A percentile compares a stretch with the other conserved stretches of the same genome.
phyloP scores from a whole-genome alignment of 73 alveolate species.

The Paramecium sonneborni region DNA sequence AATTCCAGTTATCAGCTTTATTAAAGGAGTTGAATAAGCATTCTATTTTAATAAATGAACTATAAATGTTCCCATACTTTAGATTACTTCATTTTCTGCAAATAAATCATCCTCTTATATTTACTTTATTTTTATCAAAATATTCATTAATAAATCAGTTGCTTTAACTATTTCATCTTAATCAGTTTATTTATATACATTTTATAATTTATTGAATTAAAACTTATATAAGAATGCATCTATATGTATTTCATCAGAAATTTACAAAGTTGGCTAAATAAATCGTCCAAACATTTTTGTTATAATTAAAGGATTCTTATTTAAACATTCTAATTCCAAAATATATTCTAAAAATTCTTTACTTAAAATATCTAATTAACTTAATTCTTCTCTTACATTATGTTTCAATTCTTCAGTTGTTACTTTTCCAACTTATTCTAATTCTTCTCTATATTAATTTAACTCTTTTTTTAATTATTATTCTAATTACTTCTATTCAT shows the following conservation, averaged over 20 bases:
- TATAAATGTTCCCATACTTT: slow-evolving; percentile 27
- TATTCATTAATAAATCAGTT: background rate
- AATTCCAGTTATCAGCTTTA: slow-evolving; percentile 53
- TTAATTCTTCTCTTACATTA: slow-evolving; percentile 5
- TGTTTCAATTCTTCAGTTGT: slow-evolving; percentile 6
- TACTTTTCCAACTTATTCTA: background rate
- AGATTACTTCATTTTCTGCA: slow-evolving; percentile 38
- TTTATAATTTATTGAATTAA: background rate
- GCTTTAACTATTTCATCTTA: background rate
- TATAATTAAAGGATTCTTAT: background rate
- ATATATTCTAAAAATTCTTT: slow-evolving; percentile 15
- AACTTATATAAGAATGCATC: background rate
- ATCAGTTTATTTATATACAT: slow-evolving; percentile 25
- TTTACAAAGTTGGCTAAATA: background rate
- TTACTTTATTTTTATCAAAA: background rate
- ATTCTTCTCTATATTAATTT: slow-evolving; percentile 48
- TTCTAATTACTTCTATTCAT: slow-evolving; percentile 50
- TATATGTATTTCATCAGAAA: background rate
- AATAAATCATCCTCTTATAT: slow-evolving; percentile 50
- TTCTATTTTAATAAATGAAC: slow-evolving; percentile 20
- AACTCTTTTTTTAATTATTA: slow-evolving; percentile 29
- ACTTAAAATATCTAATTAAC: slow-evolving; percentile 8
- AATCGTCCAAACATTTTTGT: slow-evolving; percentile 12
- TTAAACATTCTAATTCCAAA: background rate
- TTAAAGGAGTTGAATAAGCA: slow-evolving; percentile 55